phyloP scores from a whole-genome alignment of 2,329 filamentous ascomycete genomes.

The Aspergillus latus region DNA sequence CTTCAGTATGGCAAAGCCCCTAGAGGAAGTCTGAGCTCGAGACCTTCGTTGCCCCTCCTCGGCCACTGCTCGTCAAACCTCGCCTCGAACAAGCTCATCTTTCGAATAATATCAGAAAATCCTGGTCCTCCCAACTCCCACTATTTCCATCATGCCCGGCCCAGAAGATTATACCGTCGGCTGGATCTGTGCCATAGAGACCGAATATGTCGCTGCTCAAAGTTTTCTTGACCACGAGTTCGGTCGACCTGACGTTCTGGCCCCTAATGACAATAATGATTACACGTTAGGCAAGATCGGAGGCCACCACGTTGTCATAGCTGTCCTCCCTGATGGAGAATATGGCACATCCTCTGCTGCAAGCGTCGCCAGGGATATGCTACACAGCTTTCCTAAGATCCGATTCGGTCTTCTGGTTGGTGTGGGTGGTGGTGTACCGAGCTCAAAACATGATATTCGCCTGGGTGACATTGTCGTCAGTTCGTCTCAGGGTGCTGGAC shows the following conservation, averaged over 20 bases:
- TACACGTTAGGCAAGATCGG: background rate
- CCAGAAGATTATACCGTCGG: background rate
- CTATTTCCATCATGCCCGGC: too few relatives aligned
- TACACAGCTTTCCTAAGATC: conserved; percentile 20
- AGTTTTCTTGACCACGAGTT: background rate
- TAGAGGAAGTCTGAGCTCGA: too few relatives aligned
- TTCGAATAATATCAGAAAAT: too few relatives aligned
- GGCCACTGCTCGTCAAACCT: too few relatives aligned
- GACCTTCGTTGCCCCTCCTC: too few relatives aligned
- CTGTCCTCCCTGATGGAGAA: conserved; percentile 2
- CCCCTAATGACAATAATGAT: background rate
- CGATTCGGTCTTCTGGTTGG: conserved; percentile 25
- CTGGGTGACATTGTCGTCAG: conserved; percentile 3
- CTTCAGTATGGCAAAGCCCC: too few relatives aligned
- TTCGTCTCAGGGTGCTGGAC: background rate
- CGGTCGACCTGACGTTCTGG: background rate
- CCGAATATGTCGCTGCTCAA: background rate
- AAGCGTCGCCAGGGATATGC: conserved; percentile 9
- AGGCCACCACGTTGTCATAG: conserved; percentile 4
- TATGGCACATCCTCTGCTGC: conserved; percentile 4
- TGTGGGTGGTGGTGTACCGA: conserved; percentile 25
- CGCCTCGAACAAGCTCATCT: too few relatives aligned
- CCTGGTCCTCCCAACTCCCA: too few relatives aligned
- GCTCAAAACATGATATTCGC: background rate
- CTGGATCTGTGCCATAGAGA: background rate